Evolutionary conservation across 1,139 yeast genomes (phyloP).

Genomic region (Torulaspora pretoriensis): DNA sequence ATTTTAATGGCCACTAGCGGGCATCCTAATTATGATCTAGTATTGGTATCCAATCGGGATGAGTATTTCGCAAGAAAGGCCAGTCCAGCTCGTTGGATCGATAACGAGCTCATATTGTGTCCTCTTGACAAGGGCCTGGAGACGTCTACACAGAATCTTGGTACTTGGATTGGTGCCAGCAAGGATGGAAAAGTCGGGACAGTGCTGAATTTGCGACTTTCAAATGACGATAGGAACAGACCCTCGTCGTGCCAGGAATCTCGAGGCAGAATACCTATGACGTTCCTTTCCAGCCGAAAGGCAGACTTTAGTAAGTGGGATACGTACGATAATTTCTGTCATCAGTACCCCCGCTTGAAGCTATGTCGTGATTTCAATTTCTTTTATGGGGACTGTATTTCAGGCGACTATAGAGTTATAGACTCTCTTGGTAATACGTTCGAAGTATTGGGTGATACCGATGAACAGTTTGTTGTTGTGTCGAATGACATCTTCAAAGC

Average conservation of each 20-base stretch:
- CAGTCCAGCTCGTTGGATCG: conserved; percentile 51
- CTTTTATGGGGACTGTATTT: conserved; percentile 58
- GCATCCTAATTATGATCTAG: conserved; percentile 63
- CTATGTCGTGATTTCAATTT: conserved; percentile 81
- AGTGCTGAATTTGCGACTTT: conserved; percentile 55
- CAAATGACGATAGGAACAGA: conserved; percentile 35
- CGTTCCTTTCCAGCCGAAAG: conserved; percentile 45
- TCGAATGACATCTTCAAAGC: conserved; percentile 37
- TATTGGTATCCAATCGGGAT: conserved; percentile 78
- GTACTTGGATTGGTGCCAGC: conserved; percentile 88
- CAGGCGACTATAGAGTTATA: conserved; percentile 36
- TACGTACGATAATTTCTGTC: conserved; percentile 30
- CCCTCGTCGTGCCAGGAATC: conserved; percentile 42
- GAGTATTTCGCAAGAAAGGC: conserved; percentile 78
- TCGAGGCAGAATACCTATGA: conserved; percentile 67
- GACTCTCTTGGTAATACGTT: conserved; percentile 36
- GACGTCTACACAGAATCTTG: conserved; percentile 47
- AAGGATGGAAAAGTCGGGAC: conserved; percentile 63
- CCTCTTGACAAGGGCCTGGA: conserved; percentile 73
- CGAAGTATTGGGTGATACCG: conserved; percentile 40
- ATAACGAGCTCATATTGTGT: conserved; percentile 47
- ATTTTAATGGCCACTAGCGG: conserved; percentile 56
- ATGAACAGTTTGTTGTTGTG: conserved; percentile 25
- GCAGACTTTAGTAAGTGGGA: conserved; percentile 47
- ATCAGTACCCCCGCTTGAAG: conserved; percentile 35